Conservation (phyloP, 306 rosid species). For the Abrus pulchellus region DNA sequence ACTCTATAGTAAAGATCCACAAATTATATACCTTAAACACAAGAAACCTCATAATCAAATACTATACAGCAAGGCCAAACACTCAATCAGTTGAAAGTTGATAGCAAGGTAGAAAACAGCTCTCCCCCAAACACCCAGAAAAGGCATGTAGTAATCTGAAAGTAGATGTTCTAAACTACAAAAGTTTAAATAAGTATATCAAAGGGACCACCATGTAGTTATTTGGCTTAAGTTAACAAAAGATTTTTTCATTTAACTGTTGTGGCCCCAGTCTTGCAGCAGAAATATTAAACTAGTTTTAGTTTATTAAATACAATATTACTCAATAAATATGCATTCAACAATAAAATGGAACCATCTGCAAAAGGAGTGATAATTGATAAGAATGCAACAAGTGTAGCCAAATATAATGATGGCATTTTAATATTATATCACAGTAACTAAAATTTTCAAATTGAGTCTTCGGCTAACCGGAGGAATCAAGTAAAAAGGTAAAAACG, state of each 20-base stretch:
- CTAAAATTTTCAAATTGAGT: neutral
- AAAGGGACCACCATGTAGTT: constrained; percentile 17
- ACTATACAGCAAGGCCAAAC: constrained; percentile 6
- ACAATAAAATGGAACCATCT: neutral
- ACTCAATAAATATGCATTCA: constrained; percentile 33
- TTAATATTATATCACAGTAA: constrained; percentile 18
- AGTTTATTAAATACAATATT: neutral
- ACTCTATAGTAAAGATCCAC: constrained; percentile 14
- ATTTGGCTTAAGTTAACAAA: constrained; percentile 9
- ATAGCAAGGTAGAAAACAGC: constrained; percentile 2
- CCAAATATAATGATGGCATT: neutral
- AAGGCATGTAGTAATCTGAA: constrained; percentile 26
- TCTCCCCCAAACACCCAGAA: neutral
- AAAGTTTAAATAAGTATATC: constrained; percentile 16
- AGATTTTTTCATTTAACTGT: neutral
- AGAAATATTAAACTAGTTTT: constrained; percentile 35
- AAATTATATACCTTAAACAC: constrained; percentile 18
- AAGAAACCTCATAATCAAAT: constrained; percentile 18
- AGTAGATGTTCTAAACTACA: constrained; percentile 13
- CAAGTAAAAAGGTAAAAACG: constrained; percentile 11
- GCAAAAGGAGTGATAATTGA: neutral
- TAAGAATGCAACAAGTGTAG: constrained; percentile 5
- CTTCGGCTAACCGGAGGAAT: neutral
- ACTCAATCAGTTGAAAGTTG: neutral
- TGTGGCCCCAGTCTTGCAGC: constrained; percentile 15